A percentile compares a stretch with the other conserved stretches of the same genome.
phyloP scores from a whole-genome alignment of 805 yeast genomes.

The Blastobotrys chiropterorum region DNA sequence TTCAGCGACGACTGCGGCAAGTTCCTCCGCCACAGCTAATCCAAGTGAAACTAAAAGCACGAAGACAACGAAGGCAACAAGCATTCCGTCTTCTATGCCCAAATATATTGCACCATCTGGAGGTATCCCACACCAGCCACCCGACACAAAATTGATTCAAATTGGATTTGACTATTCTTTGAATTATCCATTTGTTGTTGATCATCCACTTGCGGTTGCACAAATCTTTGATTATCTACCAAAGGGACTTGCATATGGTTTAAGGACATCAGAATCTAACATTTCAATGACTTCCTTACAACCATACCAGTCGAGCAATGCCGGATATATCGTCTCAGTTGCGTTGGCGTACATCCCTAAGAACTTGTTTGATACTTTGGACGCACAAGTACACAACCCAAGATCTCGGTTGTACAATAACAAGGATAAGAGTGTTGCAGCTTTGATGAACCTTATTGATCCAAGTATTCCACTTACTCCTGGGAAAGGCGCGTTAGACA shows the following conservation, averaged over 20 bases:
- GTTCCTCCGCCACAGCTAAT: conserved; percentile 8
- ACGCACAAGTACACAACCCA: conserved; percentile 41
- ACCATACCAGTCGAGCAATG: conserved; percentile 58
- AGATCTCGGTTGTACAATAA: conserved; percentile 58
- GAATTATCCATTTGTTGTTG: conserved; percentile 79
- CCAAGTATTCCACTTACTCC: conserved; percentile 46
- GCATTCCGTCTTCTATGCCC: conserved; percentile 42
- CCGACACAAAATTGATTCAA: conserved; percentile 53
- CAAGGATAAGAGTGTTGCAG: conserved; percentile 46
- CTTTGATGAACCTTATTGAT: conserved; percentile 69
- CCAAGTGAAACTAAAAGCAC: not conserved
- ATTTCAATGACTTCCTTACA: conserved; percentile 62
- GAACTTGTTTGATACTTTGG: conserved; percentile 43
- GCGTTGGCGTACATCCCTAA: conserved; percentile 82
- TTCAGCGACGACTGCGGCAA: conserved; percentile 14
- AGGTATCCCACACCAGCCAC: conserved; percentile 37
- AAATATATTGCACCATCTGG: conserved; percentile 68
- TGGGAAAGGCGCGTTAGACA: conserved; percentile 14
- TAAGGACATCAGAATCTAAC: conserved; percentile 35
- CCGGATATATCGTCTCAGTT: conserved; percentile 70
- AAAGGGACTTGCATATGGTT: conserved; percentile 58
- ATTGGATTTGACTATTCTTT: conserved; percentile 73
- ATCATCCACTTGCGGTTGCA: conserved; percentile 67
- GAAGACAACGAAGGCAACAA: conserved; percentile 12
- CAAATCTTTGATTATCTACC: conserved; percentile 85